Conservation (phyloP, 2,329 filamentous ascomycete genomes). For the Aspergillus latus region DNA sequence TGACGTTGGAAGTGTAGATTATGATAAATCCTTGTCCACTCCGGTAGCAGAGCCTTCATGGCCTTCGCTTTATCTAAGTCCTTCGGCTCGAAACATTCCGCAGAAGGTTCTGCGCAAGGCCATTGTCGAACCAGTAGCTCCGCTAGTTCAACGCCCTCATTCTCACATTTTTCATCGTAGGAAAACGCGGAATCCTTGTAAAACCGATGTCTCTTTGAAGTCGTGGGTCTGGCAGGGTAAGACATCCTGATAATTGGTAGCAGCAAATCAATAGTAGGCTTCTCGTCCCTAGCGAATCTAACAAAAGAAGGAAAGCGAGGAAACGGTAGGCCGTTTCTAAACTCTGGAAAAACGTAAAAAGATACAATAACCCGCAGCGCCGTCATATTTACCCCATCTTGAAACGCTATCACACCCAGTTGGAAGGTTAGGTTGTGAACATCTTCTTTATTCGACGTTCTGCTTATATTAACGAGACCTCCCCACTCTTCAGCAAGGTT, state of each 20-base stretch:
- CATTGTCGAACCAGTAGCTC: conserved; percentile 47
- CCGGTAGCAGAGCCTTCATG: conserved; percentile 34
- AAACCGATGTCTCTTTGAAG: conserved; percentile 19
- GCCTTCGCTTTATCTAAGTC: conserved; percentile 38
- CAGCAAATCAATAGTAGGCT: conserved; percentile 1
- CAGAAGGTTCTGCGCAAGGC: conserved; percentile 43
- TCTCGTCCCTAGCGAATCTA: neutral
- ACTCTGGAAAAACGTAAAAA: conserved; percentile 42
- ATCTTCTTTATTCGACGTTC: conserved; percentile 16
- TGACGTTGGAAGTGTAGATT: conserved; percentile 51
- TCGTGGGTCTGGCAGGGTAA: neutral
- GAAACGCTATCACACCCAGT: conserved; percentile 48
- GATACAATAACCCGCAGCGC: conserved; percentile 48
- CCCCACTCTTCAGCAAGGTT: conserved; percentile 48
- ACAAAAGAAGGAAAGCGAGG: conserved; percentile 27
- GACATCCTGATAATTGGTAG: neutral
- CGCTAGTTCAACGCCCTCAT: conserved; percentile 42
- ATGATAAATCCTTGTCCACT: conserved; percentile 52
- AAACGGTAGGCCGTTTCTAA: conserved; percentile 38
- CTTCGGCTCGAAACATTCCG: conserved; percentile 26
- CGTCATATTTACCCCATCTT: conserved; percentile 37
- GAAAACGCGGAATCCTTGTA: conserved; percentile 13
- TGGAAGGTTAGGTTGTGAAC: conserved; percentile 46
- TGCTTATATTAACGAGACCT: conserved; percentile 41
- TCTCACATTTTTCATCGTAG: conserved; percentile 32